These are phyloP conservation scores for Haberlea rhodopensis DNA, from an alignment of 257 asterid species.

Conservation along the genomic window DNA sequence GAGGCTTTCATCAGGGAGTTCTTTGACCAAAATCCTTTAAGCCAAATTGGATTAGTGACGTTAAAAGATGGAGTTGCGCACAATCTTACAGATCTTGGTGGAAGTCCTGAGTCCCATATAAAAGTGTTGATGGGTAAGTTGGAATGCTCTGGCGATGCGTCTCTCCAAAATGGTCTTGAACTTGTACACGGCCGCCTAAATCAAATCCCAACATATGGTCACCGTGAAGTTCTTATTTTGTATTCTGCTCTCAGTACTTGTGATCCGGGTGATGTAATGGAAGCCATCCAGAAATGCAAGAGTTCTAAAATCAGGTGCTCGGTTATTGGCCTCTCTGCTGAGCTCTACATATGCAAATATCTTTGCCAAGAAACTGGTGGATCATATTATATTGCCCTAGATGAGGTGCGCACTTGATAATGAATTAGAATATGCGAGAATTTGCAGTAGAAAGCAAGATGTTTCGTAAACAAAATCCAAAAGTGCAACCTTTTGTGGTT, in stretches of 20 bases:
- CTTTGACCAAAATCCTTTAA: conserved; percentile 88
- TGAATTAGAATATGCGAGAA: not conserved
- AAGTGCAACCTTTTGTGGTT: not conserved
- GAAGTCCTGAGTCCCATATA: conserved; percentile 95
- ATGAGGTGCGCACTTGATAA: conserved; percentile 64
- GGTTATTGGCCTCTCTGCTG: conserved; percentile 85
- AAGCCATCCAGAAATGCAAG: conserved; percentile 84
- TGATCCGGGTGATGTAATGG: conserved; percentile 89
- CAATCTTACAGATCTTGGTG: conserved; percentile 87
- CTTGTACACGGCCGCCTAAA: conserved; percentile 72
- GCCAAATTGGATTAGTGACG: conserved; percentile 77
- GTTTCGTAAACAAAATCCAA: not conserved
- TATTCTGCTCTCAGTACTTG: conserved; percentile 92
- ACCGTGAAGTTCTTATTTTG: conserved; percentile 87
- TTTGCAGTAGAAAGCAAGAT: not conserved
- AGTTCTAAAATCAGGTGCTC: conserved; percentile 80
- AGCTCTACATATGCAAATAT: conserved; percentile 84
- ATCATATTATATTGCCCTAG: conserved; percentile 68
- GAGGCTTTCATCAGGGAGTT: conserved; percentile 93
- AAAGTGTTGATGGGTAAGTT: conserved; percentile 90
- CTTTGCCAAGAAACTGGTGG: conserved; percentile 97
- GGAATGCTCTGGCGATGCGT: conserved; percentile 87
- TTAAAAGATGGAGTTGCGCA: conserved; percentile 86
- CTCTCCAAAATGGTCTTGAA: conserved; percentile 90
- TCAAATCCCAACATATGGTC: conserved; percentile 90